Conservation (phyloP, 768 basidiomycete species). For the Pisolithus microcarpus region DNA sequence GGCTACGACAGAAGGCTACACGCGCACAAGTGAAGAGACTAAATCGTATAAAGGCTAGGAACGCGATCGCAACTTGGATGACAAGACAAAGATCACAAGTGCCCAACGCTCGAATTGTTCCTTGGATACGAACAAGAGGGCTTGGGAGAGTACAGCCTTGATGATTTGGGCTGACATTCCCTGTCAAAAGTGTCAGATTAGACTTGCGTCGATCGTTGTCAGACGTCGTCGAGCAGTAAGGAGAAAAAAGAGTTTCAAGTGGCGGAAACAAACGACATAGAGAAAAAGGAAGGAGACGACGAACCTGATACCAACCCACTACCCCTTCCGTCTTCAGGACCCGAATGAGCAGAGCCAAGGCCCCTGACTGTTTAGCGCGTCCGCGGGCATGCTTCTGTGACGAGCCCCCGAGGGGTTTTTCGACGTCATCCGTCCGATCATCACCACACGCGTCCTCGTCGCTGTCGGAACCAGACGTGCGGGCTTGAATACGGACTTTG, state of each 20-base stretch:
- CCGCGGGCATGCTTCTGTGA: not conserved
- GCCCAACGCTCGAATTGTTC: conserved; percentile 94
- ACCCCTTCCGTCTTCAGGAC: conserved; percentile 76
- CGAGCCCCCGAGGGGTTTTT: conserved; percentile 13
- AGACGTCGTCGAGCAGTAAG: not conserved
- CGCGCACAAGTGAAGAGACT: not conserved
- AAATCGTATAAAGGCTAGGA: conserved; percentile 7
- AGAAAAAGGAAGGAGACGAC: conserved; percentile 16
- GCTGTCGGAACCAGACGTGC: conserved; percentile 48
- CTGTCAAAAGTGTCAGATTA: conserved; percentile 30
- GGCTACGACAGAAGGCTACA: not conserved
- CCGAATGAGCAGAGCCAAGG: conserved; percentile 64
- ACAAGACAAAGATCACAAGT: conserved; percentile 57
- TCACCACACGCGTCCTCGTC: conserved; percentile 2
- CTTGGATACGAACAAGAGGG: conserved; percentile 93
- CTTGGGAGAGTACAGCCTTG: conserved; percentile 94
- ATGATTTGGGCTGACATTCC: conserved; percentile 95
- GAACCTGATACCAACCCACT: conserved; percentile 91
- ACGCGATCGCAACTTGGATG: conserved; percentile 25
- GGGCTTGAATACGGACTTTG: conserved; percentile 92
- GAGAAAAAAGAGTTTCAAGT: not conserved
- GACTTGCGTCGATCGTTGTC: not conserved
- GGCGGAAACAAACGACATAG: not conserved
- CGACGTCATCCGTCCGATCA: conserved; percentile 12
- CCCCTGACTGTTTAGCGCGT: conserved; percentile 52